Evolutionary conservation across 2,329 filamentous ascomycete genomes (phyloP), one percentile per base, ranked within the genome.

Genomic region (Colletotrichum filicis): DNA sequence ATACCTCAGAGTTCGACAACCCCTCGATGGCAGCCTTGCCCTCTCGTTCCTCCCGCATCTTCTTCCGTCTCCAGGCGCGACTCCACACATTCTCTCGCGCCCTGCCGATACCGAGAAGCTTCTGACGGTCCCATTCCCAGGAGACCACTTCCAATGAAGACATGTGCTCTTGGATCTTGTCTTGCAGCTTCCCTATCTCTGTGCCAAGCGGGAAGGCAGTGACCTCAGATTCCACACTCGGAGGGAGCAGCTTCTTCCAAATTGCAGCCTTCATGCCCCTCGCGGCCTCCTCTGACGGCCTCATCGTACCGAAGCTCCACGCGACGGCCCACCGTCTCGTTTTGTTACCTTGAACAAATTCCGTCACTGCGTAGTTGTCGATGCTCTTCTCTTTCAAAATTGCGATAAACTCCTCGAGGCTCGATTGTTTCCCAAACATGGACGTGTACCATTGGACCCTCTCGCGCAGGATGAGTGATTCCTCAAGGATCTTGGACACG

Each of bases 251-350:
- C 37, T 80, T 85, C 73, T 81, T 87, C 57, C 83, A 82, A 3
- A 78, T 57, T 0, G 81, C 78, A 3, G 83, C 81, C 65, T 82
- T 83, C 64, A 86, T 80, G 0, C 86, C 86, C 58, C 88, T 79
- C 26, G 87, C 84, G 53, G 86, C 81, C 55, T 79, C 76, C 69
- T 86, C 80, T 5, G 85, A 80, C 2, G 95, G 94, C 58, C 95
- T 87, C 79, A 90, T 85, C 64, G 89, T 85, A 2, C 85, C 84
- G 83, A 95, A 98, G 77, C 93, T 97, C 97, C 97, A 99, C 0
- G 89, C 97, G 3, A 98, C 83, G 1, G 92, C 94, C 95, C 96
- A 98, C 22, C 97, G 87, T 65, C 92, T 91, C 35, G 97, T 98
- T 79, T 91, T 93, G 59, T 84, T 90, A 0, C 94, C 94, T 71